Base-by-base conservation (phyloP, 306 rosid genomes). In the Heteromeles arbutifolia region DNA sequence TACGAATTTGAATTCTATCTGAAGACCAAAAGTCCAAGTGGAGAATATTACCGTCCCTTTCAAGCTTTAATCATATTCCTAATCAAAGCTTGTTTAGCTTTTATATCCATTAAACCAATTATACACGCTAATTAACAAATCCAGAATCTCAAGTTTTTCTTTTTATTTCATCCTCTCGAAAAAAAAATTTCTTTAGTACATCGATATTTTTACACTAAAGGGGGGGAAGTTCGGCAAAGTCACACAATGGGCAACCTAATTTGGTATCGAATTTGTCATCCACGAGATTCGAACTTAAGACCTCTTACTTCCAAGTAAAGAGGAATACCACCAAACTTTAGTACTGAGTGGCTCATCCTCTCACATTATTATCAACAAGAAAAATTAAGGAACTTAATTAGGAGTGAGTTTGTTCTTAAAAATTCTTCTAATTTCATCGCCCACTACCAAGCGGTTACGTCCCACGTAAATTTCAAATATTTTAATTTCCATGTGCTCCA, bases 51-150 rank as follows among this genome's bases (percentile, higher is more conserved):
- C 64, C 64, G 64, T 58, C 64, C 64, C 64, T 58, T 11, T 58
- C 64, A 58, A 58, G 29, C 28, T 58, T 11, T 24, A 58, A 78
- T 78, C 58, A 65, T 43, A 77, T 80, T 71, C 7, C 41, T 24
- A 65, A 68, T 59, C 54, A 77, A 83, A 62, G 65, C 21, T 43
- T 74, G 77, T 54, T 82, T 61, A 77, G n/a, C 79, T 74, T 85
- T 81, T 44, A 70, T 77, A 80, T 83, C 80, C 75, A 73, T 65
- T 61, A 76, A 76, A 77, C 65, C 54, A 9, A 41, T 50, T 50
- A 50, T 50, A 50, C 2, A 52, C 70, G 64, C 58, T 61, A 56
- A 50, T 24, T 64, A 65, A 53, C 66, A 64, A 58, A 58, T 11
- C 34, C 29, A 54, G 56, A 41, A 61, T 53, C 68, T 52, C 6